Conservation (phyloP, 2,329 filamentous ascomycete genomes). For the Sporothrix luriei region DNA sequence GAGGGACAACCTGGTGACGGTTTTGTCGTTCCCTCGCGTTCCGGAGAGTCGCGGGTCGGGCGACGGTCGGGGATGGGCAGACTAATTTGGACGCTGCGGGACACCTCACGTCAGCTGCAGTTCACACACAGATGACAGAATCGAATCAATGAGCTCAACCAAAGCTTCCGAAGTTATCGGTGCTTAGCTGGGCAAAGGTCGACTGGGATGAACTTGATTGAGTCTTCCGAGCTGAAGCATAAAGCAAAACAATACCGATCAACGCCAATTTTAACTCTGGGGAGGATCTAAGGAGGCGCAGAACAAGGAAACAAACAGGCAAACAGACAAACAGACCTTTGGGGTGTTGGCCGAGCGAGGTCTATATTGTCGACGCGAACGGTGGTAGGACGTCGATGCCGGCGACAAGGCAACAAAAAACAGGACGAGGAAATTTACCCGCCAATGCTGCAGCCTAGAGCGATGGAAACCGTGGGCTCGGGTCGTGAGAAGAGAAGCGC, state of each 20-base stretch:
- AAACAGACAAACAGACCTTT: slow-evolving; percentile 21
- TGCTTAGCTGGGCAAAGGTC: slow-evolving; percentile 1
- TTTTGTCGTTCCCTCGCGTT: slow-evolving; percentile 21
- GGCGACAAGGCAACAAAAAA: not conserved
- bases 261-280: not conserved
- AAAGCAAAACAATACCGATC: not conserved
- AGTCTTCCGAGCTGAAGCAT: slow-evolving; percentile 11
- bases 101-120: slow-evolving; percentile 18
- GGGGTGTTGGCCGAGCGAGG: not conserved
- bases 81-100: slow-evolving; percentile 20
- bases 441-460: slow-evolving; percentile 25
- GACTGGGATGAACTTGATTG: slow-evolving; percentile 4
- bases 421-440: slow-evolving; percentile 18
- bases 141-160: not conserved
- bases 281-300: not conserved
- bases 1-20: slow-evolving; percentile 23
- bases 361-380: not conserved
- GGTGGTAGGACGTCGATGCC: not conserved
- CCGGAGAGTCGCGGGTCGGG: slow-evolving; percentile 10
- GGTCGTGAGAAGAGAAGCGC: slow-evolving; percentile 12
- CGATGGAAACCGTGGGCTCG: slow-evolving; percentile 5
- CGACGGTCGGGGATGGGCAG: not conserved
- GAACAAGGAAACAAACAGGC: not conserved
- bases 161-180: slow-evolving; percentile 7
- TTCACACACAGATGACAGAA: not conserved